Evolutionary conservation across 331 rosid genomes (phyloP).

Genomic region (Acacia pycnantha): DNA sequence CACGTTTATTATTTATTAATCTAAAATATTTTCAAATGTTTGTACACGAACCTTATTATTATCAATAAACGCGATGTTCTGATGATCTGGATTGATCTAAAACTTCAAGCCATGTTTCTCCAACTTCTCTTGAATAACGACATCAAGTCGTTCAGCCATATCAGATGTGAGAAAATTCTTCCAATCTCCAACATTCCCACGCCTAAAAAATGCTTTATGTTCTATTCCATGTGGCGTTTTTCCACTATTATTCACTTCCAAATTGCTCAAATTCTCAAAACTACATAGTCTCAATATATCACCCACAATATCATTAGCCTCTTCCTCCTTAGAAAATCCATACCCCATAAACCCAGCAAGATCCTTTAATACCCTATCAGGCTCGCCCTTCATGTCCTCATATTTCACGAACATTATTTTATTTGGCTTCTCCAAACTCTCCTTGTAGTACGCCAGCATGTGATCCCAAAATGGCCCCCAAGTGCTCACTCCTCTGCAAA

Average conservation of each 20-base stretch:
- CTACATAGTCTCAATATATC: neutral
- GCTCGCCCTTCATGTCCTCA: neutral
- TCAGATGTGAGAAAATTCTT: neutral
- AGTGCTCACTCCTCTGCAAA: conserved; percentile 31
- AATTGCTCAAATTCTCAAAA: neutral
- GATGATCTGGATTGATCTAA: too few relatives aligned
- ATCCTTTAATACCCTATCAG: neutral
- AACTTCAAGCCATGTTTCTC: neutral
- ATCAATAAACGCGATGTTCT: too few relatives aligned
- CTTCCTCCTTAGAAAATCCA: neutral
- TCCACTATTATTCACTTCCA: neutral
- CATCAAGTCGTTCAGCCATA: neutral
- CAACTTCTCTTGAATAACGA: neutral
- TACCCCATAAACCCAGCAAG: neutral
- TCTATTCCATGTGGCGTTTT: too few relatives aligned
- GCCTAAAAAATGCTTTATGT: too few relatives aligned
- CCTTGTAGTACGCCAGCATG: neutral
- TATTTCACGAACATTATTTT: too few relatives aligned
- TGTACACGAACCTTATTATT: too few relatives aligned
- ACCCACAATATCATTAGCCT: neutral
- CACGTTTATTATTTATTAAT: too few relatives aligned
- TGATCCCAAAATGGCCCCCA: conserved; percentile 54
- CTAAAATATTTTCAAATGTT: too few relatives aligned
- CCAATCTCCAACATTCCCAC: neutral
- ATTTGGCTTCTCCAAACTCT: neutral